phyloP scores from a whole-genome alignment of 305 asterid species.

The Withania somnifera region DNA sequence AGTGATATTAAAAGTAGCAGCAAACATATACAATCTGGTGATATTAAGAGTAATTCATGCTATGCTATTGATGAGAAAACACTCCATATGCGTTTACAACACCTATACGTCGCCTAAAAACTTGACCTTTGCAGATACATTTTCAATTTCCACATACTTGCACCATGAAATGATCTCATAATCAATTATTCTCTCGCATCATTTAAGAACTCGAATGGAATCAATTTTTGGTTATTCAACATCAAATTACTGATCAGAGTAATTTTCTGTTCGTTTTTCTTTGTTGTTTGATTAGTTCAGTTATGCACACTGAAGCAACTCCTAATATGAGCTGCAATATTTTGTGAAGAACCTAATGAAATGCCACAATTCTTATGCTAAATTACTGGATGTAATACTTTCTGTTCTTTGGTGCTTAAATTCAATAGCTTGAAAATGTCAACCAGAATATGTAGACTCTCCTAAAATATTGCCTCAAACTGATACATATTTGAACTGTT shows the following conservation, averaged over 20 bases:
- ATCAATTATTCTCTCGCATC: too few species aligned
- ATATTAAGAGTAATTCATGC: not conserved
- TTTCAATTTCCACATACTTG: not conserved
- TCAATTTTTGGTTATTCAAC: too few species aligned
- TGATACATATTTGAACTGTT: too few species aligned
- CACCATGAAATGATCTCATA: too few species aligned
- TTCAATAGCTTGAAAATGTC: not conserved
- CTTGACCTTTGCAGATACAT: not conserved
- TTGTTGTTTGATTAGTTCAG: too few species aligned
- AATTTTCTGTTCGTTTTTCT: too few species aligned
- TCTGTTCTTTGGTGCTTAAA: not conserved
- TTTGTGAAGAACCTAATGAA: not conserved
- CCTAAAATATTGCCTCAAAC: too few species aligned
- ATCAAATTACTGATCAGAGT: too few species aligned
- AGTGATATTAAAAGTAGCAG: not conserved
- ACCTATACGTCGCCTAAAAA: not conserved
- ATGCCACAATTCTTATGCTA: not conserved
- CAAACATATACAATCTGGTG: not conserved
- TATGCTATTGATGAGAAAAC: not conserved
- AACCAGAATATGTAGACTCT: not conserved
- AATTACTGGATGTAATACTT: not conserved
- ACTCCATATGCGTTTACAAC: not conserved
- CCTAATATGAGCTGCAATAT: not conserved
- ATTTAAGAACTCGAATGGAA: too few species aligned
- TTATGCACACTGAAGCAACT: too few species aligned